A percentile compares a stretch with the other conserved stretches of the same genome.
Evolutionary conservation across 2,329 filamentous ascomycete genomes (phyloP).

Genomic region (Penicillium crustosum): DNA sequence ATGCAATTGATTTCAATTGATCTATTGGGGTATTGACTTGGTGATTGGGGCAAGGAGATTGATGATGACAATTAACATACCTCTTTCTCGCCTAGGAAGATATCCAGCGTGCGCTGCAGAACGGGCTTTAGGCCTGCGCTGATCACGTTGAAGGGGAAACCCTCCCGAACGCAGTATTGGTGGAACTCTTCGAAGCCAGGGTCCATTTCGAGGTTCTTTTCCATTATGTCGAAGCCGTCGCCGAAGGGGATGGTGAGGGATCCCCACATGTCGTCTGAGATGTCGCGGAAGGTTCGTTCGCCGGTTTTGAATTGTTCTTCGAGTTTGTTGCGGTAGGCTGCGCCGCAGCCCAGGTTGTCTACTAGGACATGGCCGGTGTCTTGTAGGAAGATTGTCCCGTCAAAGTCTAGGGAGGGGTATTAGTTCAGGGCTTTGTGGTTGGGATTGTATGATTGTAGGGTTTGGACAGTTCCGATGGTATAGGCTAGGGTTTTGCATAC

Average conservation of each 20-base stretch:
- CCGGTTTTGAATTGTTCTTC: slow-evolving; percentile 65
- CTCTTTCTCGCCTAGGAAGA: slow-evolving; percentile 62
- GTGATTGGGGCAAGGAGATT: neutral
- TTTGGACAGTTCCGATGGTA: neutral
- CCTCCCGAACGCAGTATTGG: slow-evolving; percentile 61
- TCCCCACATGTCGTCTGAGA: slow-evolving; percentile 72
- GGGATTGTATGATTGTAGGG: neutral
- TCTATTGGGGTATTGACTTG: neutral
- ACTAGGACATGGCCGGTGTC: slow-evolving; percentile 69
- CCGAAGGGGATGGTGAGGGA: slow-evolving; percentile 67
- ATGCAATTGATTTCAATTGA: no score
- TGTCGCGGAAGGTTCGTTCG: slow-evolving; percentile 66
- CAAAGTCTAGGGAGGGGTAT: slow-evolving; percentile 55
- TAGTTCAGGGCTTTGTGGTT: neutral
- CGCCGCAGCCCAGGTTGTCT: slow-evolving; percentile 64
- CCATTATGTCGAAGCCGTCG: slow-evolving; percentile 65
- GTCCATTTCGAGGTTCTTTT: slow-evolving; percentile 62
- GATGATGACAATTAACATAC: slow-evolving; percentile 15
- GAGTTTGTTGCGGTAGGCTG: slow-evolving; percentile 55
- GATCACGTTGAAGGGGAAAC: slow-evolving; percentile 69
- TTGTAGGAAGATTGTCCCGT: slow-evolving; percentile 72
- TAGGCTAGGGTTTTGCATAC: slow-evolving; percentile 27
- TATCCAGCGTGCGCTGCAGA: slow-evolving; percentile 60
- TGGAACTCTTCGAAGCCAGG: slow-evolving; percentile 64
- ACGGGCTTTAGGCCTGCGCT: slow-evolving; percentile 67